Conservation (phyloP, 306 rosid genomes). For the Gastrolobium bilobum region DNA sequence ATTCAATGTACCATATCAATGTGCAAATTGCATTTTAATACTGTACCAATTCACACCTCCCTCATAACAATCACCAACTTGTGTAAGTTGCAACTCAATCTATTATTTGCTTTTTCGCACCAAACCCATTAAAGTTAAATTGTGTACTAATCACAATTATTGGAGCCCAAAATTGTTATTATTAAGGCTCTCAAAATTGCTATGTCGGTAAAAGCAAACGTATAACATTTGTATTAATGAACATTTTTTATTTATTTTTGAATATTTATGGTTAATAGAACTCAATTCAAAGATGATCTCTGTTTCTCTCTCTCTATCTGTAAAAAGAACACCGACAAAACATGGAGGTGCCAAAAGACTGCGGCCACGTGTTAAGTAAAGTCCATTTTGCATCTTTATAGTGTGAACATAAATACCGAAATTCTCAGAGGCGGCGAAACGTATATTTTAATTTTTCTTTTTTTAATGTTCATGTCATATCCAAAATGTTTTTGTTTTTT, state of each 20-base stretch:
- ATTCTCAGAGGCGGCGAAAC: conserved; percentile 40
- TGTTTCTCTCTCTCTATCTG: conserved; percentile 38
- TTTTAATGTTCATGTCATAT: conserved; percentile 13
- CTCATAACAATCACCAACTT: conserved; percentile 4
- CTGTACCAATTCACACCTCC: conserved; percentile 12
- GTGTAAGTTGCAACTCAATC: conserved; percentile 13
- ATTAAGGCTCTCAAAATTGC: not conserved
- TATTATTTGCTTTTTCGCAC: not conserved
- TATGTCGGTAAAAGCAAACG: conserved; percentile 37
- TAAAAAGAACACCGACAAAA: conserved; percentile 42
- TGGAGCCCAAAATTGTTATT: conserved; percentile 11
- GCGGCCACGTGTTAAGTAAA: conserved; percentile 27
- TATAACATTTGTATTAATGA: not conserved
- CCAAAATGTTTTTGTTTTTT: not conserved
- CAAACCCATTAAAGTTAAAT: not conserved
- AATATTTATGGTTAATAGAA: conserved; percentile 29
- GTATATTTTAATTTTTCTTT: not conserved
- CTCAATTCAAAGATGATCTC: conserved; percentile 55
- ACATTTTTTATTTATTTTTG: not conserved
- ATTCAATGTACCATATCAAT: not conserved
- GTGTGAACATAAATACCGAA: conserved; percentile 49
- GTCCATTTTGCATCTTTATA: conserved; percentile 6
- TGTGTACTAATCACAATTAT: conserved; percentile 24
- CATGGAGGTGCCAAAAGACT: not conserved
- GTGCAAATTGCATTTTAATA: conserved; percentile 33